Conservation (phyloP, 176 grass and related monocot genomes). For the Musa schizocarpa region DNA sequence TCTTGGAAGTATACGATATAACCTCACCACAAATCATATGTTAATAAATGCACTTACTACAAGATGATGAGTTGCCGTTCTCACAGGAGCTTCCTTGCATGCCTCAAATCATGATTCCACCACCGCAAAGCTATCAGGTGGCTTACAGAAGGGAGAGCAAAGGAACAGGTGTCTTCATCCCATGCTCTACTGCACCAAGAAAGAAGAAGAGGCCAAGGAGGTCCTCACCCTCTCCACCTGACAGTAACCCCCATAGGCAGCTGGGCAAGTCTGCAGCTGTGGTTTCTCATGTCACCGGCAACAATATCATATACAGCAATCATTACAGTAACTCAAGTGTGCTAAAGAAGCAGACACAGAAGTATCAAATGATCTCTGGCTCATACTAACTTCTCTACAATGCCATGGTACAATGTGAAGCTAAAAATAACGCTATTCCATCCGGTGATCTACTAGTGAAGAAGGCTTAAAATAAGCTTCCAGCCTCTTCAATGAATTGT, state of each 20-base stretch:
- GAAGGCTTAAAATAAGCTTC: no score
- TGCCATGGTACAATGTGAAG: no score
- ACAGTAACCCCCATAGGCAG: conserved; percentile 24
- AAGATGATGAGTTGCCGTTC: neutral
- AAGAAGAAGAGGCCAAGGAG: conserved; percentile 28
- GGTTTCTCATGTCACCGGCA: neutral
- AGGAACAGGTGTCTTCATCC: conserved; percentile 41
- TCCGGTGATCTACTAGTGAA: no score
- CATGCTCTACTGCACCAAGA: conserved; percentile 26
- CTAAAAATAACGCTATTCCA: no score
- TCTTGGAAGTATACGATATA: no score
- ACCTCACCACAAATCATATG: no score
- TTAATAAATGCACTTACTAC: no score
- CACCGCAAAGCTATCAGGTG: conserved; percentile 20
- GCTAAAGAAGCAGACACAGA: neutral
- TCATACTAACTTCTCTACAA: no score
- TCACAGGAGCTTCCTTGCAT: conserved; percentile 18
- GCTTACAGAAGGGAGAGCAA: conserved; percentile 29
- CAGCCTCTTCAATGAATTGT: no score
- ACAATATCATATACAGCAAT: neutral
- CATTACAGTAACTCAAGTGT: neutral
- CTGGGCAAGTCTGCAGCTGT: neutral
- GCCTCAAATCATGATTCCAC: conserved; percentile 30
- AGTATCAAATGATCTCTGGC: neutral
- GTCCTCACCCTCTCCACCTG: conserved; percentile 9